Percentiles rank a stretch among this genome's conserved stretches.
Conservation (phyloP, 192 early-diverging fungal genomes). For the Mortierella alpina region DNA sequence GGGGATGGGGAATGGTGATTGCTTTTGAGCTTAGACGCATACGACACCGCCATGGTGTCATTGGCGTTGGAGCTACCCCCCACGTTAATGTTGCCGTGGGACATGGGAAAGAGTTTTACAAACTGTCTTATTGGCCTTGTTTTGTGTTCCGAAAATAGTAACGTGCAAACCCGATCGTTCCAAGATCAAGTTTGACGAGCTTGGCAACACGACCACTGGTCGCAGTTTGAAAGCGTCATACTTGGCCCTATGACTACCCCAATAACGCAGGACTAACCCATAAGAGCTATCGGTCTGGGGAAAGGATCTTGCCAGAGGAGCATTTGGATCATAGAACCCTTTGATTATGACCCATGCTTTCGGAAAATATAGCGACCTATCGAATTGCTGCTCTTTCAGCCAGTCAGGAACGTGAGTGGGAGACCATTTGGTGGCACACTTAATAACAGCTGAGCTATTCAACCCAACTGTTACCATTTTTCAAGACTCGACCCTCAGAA, state of each 20-base stretch:
- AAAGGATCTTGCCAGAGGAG: not conserved
- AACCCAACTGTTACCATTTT: constrained; percentile 1
- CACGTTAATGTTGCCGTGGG: too few species aligned
- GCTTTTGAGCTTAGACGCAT: too few species aligned
- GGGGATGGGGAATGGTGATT: too few species aligned
- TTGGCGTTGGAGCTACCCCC: too few species aligned
- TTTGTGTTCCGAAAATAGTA: not conserved
- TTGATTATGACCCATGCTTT: not conserved
- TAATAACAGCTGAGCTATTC: not conserved
- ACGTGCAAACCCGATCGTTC: not conserved
- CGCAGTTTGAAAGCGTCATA: constrained; percentile 7
- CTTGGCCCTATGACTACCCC: constrained; percentile 30
- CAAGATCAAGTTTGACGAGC: constrained; percentile 5
- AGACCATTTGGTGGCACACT: constrained; percentile 19
- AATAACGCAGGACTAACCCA: not conserved
- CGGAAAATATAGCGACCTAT: constrained; percentile 12
- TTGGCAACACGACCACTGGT: not conserved
- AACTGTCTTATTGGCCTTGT: constrained; percentile 16
- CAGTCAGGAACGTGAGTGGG: constrained; percentile 22
- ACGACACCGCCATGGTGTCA: too few species aligned
- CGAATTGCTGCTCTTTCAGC: constrained; percentile 24
- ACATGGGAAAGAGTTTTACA: too few species aligned
- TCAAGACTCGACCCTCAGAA: constrained; percentile 16
- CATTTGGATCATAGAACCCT: not conserved
- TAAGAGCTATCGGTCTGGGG: constrained; percentile 18